phyloP scores from a whole-genome alignment of 805 yeast species.

The Blastobotrys chiropterorum region DNA sequence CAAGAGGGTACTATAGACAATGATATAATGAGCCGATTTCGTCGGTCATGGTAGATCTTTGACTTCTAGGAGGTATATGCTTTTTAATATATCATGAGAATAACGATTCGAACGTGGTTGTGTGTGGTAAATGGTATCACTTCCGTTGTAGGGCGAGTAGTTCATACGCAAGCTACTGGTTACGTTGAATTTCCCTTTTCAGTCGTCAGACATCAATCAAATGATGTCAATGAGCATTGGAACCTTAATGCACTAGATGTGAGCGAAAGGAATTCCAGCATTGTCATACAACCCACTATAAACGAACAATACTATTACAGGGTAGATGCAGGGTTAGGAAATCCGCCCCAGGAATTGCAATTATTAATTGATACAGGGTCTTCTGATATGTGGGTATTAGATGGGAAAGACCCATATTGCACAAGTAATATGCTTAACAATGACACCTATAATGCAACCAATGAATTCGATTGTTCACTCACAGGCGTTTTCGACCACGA shows the following conservation, averaged over 20 bases:
- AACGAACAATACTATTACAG: constrained; percentile 13
- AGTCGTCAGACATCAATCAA: background rate
- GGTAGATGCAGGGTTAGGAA: constrained; percentile 41
- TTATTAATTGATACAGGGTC: constrained; percentile 67
- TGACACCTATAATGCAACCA: constrained; percentile 3
- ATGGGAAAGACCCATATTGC: constrained; percentile 18
- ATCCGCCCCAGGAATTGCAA: constrained; percentile 46
- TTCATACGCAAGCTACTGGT: background rate
- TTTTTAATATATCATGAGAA: background rate
- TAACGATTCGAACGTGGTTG: background rate
- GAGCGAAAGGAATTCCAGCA: background rate
- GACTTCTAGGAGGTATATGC: too few relatives aligned
- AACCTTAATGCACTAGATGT: background rate
- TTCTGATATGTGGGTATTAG: constrained; percentile 55
- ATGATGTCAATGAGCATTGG: background rate
- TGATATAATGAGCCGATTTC: background rate
- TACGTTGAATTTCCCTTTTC: background rate
- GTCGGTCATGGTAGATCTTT: too few relatives aligned
- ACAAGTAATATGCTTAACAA: background rate
- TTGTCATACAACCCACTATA: background rate
- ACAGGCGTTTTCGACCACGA: constrained; percentile 27
- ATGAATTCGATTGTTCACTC: constrained; percentile 19
- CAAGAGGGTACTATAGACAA: background rate
- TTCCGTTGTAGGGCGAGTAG: background rate
- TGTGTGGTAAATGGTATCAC: background rate